Conservation (phyloP, 306 rosid species). For the Gastrolobium villosum region DNA sequence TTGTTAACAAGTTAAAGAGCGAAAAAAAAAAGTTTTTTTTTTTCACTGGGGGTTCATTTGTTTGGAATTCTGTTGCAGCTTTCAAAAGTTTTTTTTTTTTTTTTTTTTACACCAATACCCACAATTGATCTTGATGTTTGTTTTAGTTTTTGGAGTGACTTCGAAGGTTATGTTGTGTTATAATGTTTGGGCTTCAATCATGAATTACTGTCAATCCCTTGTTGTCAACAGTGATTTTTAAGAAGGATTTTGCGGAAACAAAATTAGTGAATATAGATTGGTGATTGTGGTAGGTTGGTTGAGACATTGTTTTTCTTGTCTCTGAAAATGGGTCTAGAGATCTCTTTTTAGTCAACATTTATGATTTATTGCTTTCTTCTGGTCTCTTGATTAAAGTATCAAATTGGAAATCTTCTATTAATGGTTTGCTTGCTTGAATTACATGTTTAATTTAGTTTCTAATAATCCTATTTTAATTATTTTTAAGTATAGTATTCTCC, state of each 20-base stretch:
- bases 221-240: conserved; percentile 30
- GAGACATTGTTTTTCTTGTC: conserved; percentile 47
- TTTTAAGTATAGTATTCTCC: background rate
- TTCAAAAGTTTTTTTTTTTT: background rate
- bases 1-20: conserved; percentile 42
- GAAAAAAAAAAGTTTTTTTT: background rate
- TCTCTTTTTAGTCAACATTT: conserved; percentile 27
- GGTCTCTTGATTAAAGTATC: background rate
- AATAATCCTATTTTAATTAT: background rate
- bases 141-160: conserved; percentile 17
- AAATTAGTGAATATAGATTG: conserved; percentile 27
- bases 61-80: background rate
- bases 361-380: conserved; percentile 12
- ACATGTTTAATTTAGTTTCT: conserved; percentile 15
- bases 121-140: conserved; percentile 37
- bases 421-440: conserved; percentile 12
- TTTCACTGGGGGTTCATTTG: conserved; percentile 2
- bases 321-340: conserved; percentile 26
- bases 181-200: conserved; percentile 27
- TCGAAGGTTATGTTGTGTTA: conserved; percentile 14
- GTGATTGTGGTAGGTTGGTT: conserved; percentile 32
- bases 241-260: conserved; percentile 5
- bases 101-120: background rate
- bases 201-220: conserved; percentile 16
- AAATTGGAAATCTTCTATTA: conserved; percentile 16